Evolutionary conservation across 768 basidiomycete species (phyloP).

Genomic region (Russula griseocarnosa): DNA sequence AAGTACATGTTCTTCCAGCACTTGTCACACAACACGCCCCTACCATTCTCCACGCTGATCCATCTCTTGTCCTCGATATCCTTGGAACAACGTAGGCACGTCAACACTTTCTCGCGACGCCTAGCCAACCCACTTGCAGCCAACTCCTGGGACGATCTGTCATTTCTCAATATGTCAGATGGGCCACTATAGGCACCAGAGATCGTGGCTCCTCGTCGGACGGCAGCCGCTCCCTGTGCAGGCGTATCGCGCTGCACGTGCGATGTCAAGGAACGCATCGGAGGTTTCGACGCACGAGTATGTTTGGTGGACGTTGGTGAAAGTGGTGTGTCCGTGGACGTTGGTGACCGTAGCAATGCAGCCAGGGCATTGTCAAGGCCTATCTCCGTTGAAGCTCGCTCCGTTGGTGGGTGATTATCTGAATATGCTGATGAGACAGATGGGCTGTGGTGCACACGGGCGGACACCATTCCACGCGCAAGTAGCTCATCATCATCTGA

Average conservation of each 20-base stretch:
- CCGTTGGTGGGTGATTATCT: slow-evolving; percentile 22
- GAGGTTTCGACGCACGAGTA: slow-evolving; percentile 46
- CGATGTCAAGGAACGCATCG: slow-evolving; percentile 52
- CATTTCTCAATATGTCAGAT: slow-evolving; percentile 25
- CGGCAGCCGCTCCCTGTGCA: slow-evolving; percentile 31
- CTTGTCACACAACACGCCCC: slow-evolving; percentile 68
- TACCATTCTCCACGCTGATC: slow-evolving; percentile 74
- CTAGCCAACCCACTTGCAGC: slow-evolving; percentile 12
- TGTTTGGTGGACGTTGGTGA: slow-evolving; percentile 35
- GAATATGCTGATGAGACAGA: slow-evolving; percentile 33
- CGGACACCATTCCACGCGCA: slow-evolving; percentile 29
- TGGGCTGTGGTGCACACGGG: slow-evolving; percentile 30
- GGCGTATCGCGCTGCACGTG: slow-evolving; percentile 38
- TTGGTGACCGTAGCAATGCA: slow-evolving; percentile 37
- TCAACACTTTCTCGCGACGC: slow-evolving; percentile 20
- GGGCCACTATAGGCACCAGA: slow-evolving; percentile 33
- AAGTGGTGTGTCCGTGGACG: slow-evolving; percentile 35
- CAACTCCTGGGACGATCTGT: slow-evolving; percentile 32
- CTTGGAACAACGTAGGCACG: slow-evolving; percentile 66
- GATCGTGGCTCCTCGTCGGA: slow-evolving; percentile 31
- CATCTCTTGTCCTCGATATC: slow-evolving; percentile 75
- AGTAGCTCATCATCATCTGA: slow-evolving; percentile 30
- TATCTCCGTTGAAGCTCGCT: neutral
- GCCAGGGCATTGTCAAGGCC: slow-evolving; percentile 49
- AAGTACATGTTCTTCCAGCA: slow-evolving; percentile 98